Evolutionary conservation across 768 basidiomycete genomes (phyloP).

Genomic region (Pleurotus salmoneostramineus): DNA sequence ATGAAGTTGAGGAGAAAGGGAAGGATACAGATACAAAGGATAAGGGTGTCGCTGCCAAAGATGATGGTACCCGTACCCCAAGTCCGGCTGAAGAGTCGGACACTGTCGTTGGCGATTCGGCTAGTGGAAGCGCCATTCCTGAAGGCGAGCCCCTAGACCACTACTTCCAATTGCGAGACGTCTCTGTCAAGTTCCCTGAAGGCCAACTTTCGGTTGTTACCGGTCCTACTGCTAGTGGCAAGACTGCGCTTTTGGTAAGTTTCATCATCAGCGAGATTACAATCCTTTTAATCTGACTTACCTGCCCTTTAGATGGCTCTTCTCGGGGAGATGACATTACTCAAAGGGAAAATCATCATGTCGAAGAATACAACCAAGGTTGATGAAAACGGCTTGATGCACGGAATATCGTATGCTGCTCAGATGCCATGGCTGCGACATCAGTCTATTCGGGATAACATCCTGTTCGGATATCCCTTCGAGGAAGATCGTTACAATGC

Average conservation of each 20-base stretch:
- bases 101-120: not conserved
- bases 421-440: conserved; percentile 72
- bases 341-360: conserved; percentile 51
- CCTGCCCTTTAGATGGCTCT: conserved; percentile 50
- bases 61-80: conserved; percentile 11
- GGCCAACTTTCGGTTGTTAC: conserved; percentile 68
- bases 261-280: not conserved
- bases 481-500: conserved; percentile 71
- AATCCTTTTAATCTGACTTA: not conserved
- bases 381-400: conserved; percentile 58
- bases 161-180: conserved; percentile 64
- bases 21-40: conserved; percentile 18
- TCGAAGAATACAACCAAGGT: conserved; percentile 58
- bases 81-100: conserved; percentile 3
- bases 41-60: conserved; percentile 13
- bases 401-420: conserved; percentile 66
- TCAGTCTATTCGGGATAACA: conserved; percentile 76
- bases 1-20: conserved; percentile 34
- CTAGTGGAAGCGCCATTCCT: conserved; percentile 4
- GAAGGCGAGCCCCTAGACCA: conserved; percentile 33
- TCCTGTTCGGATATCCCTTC: conserved; percentile 70
- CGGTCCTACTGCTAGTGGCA: conserved; percentile 80
- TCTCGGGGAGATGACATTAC: conserved; percentile 66
- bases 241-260: conserved; percentile 71
- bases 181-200: conserved; percentile 68